Evolutionary conservation across 1,284 basidiomycete genomes (phyloP).

Genomic region (Ceratobasidium papillatum): DNA sequence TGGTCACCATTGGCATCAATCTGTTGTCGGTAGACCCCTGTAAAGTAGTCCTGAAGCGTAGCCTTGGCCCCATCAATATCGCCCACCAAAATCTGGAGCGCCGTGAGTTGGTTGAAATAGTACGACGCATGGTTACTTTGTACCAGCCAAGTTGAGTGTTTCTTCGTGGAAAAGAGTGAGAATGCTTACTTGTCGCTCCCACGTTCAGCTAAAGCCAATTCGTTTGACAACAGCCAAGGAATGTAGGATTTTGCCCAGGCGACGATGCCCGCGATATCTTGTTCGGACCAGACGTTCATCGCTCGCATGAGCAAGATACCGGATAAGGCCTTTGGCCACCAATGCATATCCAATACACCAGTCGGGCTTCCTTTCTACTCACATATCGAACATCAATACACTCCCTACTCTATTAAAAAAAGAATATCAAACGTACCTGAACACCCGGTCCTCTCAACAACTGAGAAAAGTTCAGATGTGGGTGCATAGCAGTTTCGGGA

Average conservation of each 20-base stretch:
- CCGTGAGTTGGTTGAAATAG: constrained; percentile 59
- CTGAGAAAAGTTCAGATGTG: constrained; percentile 53
- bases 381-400: not conserved
- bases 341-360: constrained; percentile 47
- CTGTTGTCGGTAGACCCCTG: constrained; percentile 61
- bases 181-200: constrained; percentile 45
- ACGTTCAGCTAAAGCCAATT: constrained; percentile 47
- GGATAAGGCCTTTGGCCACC: constrained; percentile 47
- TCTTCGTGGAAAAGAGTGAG: not conserved
- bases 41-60: constrained; percentile 59
- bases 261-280: constrained; percentile 38
- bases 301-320: constrained; percentile 47
- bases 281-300: constrained; percentile 38
- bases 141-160: not conserved
- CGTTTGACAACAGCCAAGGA: constrained; percentile 47
- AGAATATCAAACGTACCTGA: constrained; percentile 1
- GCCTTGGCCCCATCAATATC: constrained; percentile 56
- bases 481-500: constrained; percentile 51
- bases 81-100: constrained; percentile 60
- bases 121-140: constrained; percentile 48
- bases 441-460: constrained; percentile 50
- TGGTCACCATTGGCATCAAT: constrained; percentile 62
- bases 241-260: constrained; percentile 48
- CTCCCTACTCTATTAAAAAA: constrained; percentile 44
- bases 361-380: constrained; percentile 43